phyloP scores from a whole-genome alignment of 164 flowering plant genomes.

The Umbellularia californica region DNA sequence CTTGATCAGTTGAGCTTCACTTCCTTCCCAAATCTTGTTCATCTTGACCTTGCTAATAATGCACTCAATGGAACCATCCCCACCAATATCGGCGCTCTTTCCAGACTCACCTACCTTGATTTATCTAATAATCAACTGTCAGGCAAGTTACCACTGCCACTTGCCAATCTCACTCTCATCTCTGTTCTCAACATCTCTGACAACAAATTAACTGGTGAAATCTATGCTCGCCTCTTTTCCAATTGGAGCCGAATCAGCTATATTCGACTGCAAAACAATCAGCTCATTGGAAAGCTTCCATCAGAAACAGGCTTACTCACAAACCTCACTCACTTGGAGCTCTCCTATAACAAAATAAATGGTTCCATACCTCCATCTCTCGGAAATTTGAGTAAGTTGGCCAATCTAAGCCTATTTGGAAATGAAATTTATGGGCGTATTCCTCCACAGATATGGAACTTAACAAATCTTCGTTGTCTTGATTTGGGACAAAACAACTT shows the following conservation, averaged over 20 bases:
- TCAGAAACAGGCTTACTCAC: conserved; percentile 20
- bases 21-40: no score
- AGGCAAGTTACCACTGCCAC: conserved; percentile 16
- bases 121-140: conserved; percentile 16
- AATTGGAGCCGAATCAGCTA: conserved; percentile 9
- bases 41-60: conserved; percentile 9
- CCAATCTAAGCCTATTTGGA: no score
- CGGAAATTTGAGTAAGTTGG: no score
- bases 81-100: conserved; percentile 9
- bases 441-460: no score
- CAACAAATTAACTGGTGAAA: conserved; percentile 2
- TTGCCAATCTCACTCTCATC: background rate
- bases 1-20: no score
- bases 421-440: no score
- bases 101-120: conserved; percentile 17
- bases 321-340: conserved; percentile 4
- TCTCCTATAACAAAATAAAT: conserved; percentile 14
- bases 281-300: conserved; percentile 20
- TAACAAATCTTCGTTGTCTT: no score
- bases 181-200: background rate
- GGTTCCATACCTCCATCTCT: conserved; percentile 13
- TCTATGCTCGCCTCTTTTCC: conserved; percentile 19
- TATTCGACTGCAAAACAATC: conserved; percentile 10
- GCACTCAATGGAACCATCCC: conserved; percentile 17
- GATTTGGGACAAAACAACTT: no score